Evolutionary conservation across 139 green algal genomes (phyloP), one percentile per base, ranked within the genome.

Genomic region (Chlorella sp.): DNA sequence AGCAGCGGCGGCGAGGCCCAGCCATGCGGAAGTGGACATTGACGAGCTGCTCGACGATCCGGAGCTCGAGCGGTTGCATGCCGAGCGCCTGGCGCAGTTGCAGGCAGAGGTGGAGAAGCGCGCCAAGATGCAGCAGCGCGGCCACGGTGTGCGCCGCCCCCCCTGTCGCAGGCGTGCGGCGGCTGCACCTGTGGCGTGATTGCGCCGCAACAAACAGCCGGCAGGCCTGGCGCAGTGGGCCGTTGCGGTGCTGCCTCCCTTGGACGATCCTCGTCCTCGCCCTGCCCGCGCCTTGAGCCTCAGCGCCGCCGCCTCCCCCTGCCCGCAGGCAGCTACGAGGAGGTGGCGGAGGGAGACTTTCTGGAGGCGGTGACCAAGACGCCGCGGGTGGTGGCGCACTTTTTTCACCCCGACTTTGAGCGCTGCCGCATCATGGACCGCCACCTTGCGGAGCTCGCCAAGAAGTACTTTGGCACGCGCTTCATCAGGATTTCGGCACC

Each of bases 351-450:
- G 66, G 89, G 82, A 14, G 94, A 98, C 27, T 98, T 98, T 64
- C 71, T 99, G 40, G 91, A 96, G 67, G 79, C 90, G 15, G 92
- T 97, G 2, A 99, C 94, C 15, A 86, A 93, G 51, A 92, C 91
- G 51, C 79, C 91, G 41, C 67, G 69, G 0, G 90, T 97, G 31
- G 89, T 98, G 1, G 85, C 73, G 45, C 95, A 99, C 80, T 98
- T 99, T 69, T 99, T 91, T 81, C 95, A 98, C 77, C 71, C 81
- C n/a, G 93, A 97, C 61, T 99, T 99, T 90, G 88, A 96, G 77
- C 87, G 94, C 17, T 98, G 95, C 87, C 96, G 96, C 86, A 93
- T 98, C 64, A 89, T 98, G 77, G 91, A 98, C 87, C 95, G 96
- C 85, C 95, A 98, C 82, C 60, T 98, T 17, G 38, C 64, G 8